Percentiles rank a stretch among this genome's conserved stretches.
Evolutionary conservation across 1,284 basidiomycete species (phyloP).

Genomic region (Trametes hirsuta): DNA sequence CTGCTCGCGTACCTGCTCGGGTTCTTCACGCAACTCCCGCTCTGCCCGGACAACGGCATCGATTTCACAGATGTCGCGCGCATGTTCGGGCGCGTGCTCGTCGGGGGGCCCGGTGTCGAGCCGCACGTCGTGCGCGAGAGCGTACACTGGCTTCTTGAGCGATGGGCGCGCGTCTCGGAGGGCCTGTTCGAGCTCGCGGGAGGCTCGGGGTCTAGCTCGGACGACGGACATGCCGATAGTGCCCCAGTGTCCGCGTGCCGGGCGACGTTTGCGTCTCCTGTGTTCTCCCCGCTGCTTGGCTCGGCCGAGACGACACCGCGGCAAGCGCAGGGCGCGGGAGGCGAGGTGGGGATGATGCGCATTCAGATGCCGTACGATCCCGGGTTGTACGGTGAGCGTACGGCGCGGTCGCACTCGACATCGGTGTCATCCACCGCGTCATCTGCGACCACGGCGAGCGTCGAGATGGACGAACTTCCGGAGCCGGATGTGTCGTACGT

Average conservation of each 20-base stretch:
- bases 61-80: constrained; percentile 35
- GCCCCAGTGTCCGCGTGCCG: not conserved
- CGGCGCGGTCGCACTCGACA: constrained; percentile 6
- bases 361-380: constrained; percentile 8
- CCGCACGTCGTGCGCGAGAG: constrained; percentile 22
- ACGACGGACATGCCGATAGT: constrained; percentile 2
- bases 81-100: constrained; percentile 34
- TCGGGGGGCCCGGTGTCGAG: constrained; percentile 29
- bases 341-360: not conserved
- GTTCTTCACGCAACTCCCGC: constrained; percentile 51
- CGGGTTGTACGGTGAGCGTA: not conserved
- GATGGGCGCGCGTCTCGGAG: constrained; percentile 35
- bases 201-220: not conserved
- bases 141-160: constrained; percentile 36
- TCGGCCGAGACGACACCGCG: constrained; percentile 2
- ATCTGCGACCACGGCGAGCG: not conserved
- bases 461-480: not conserved
- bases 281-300: not conserved
- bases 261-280: not conserved
- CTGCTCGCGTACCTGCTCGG: constrained; percentile 64
- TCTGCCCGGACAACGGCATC: constrained; percentile 40
- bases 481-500: not conserved
- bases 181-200: constrained; percentile 28
- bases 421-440: constrained; percentile 7
- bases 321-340: not conserved